Conservation (phyloP, 768 basidiomycete genomes). For the Pleurotus djamor region DNA sequence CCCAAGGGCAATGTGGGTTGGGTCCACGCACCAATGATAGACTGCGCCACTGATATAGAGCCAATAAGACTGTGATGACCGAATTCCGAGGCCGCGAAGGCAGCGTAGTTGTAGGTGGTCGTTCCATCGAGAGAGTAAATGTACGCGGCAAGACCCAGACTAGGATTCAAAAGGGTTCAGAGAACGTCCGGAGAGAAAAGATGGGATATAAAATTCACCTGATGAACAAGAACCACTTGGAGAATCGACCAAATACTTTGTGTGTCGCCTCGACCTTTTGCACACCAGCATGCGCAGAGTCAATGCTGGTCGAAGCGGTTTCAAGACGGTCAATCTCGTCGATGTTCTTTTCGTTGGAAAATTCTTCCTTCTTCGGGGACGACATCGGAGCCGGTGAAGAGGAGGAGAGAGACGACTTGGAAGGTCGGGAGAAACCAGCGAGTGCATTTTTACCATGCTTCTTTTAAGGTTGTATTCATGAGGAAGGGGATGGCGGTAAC, state of each 20-base stretch:
- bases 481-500: background rate
- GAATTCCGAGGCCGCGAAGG: conserved; percentile 53
- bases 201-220: conserved; percentile 34
- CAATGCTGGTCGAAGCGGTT: conserved; percentile 7
- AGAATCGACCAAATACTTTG: conserved; percentile 49
- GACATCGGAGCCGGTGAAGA: background rate
- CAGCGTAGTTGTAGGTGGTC: conserved; percentile 67
- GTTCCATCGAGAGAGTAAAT: conserved; percentile 74
- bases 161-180: conserved; percentile 11
- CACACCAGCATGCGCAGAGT: conserved; percentile 37
- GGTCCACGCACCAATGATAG: conserved; percentile 46
- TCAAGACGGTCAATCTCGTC: background rate
- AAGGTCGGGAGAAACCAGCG: background rate
- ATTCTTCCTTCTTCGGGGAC: background rate
- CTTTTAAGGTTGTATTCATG: conserved; percentile 2
- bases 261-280: conserved; percentile 48
- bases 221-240: conserved; percentile 59
- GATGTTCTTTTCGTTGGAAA: background rate
- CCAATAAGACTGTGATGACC: conserved; percentile 52
- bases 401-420: background rate
- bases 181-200: background rate
- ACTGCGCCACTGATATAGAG: conserved; percentile 52
- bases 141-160: conserved; percentile 68
- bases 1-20: background rate
- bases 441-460: background rate